A percentile compares a stretch with the other conserved stretches of the same genome.
phyloP scores from a whole-genome alignment of 495 filamentous ascomycete species.

The Cryomyces minteri region DNA sequence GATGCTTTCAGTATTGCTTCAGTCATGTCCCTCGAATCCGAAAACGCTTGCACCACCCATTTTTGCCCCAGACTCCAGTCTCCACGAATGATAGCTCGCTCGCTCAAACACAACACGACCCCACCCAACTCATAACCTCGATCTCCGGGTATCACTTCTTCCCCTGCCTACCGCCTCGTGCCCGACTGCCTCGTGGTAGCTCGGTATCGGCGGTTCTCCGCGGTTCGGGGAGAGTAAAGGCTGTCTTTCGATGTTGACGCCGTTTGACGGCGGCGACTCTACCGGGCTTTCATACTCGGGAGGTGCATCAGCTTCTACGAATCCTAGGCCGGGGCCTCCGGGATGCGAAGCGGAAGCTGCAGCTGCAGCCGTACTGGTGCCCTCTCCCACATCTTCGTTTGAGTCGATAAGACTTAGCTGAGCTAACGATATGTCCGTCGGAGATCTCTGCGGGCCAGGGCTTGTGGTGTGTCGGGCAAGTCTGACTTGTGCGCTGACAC shows the following conservation, averaged over 20 bases:
- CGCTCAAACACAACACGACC: no score
- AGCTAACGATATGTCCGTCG: conserved; percentile 93
- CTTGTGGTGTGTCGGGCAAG: conserved; percentile 51
- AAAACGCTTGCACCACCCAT: no score
- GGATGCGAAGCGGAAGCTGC: conserved; percentile 12
- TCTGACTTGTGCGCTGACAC: conserved; percentile 37
- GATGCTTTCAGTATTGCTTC: no score
- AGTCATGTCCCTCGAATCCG: no score
- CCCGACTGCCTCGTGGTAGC: conserved; percentile 17
- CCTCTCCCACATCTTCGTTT: conserved; percentile 45
- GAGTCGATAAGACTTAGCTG: conserved; percentile 51
- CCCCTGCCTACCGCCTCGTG: conserved; percentile 6
- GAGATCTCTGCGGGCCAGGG: conserved; percentile 75
- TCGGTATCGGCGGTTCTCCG: conserved; percentile 16
- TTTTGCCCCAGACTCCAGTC: no score
- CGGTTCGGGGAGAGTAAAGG: not conserved
- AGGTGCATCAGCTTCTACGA: conserved; percentile 16
- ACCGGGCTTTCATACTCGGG: conserved; percentile 24
- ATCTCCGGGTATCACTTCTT: conserved; percentile 11
- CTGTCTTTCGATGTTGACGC: conserved; percentile 1
- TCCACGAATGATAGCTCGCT: no score
- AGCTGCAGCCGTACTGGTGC: conserved; percentile 33
- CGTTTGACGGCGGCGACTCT: not conserved
- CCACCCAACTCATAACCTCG: not conserved
- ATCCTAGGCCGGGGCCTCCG: conserved; percentile 10